These are phyloP conservation scores for Penicillium samsonianum DNA, from an alignment of 495 filamentous ascomycete species.

Conservation along the genomic window DNA sequence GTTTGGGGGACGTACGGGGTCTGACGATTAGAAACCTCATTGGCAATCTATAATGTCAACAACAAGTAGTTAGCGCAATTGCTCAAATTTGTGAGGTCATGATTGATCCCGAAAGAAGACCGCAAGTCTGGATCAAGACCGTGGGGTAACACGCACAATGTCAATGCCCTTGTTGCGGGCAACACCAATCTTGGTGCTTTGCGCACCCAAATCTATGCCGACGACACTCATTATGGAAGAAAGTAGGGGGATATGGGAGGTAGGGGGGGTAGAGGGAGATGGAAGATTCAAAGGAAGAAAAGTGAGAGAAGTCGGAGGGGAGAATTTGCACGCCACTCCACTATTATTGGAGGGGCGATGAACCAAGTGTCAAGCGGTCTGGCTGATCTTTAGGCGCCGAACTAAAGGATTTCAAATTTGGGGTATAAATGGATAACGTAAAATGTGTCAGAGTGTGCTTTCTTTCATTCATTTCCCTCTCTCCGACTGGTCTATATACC, in stretches of 20 bases:
- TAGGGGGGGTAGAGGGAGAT: slow-evolving; percentile 21
- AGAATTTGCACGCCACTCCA: slow-evolving; percentile 48
- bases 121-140: slow-evolving; percentile 7
- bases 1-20: slow-evolving; percentile 69
- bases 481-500: slow-evolving; percentile 22
- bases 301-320: slow-evolving; percentile 36
- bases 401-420: not conserved
- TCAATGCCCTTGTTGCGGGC: slow-evolving; percentile 98
- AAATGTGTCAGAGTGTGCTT: slow-evolving; percentile 2
- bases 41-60: slow-evolving; percentile 72
- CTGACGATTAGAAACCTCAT: slow-evolving; percentile 97
- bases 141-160: slow-evolving; percentile 73
- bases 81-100: slow-evolving; percentile 1
- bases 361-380: slow-evolving; percentile 26
- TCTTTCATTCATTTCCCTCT: not conserved
- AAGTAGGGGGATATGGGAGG: slow-evolving; percentile 20
- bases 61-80: slow-evolving; percentile 29
- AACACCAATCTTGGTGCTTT: slow-evolving; percentile 97
- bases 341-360: slow-evolving; percentile 33
- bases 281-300: slow-evolving; percentile 25
- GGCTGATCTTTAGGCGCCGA: slow-evolving; percentile 10
- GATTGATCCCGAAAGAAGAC: not conserved
- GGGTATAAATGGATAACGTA: slow-evolving; percentile 2
- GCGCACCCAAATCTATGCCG: slow-evolving; percentile 93
- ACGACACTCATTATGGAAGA: slow-evolving; percentile 67